Percentiles rank a stretch among this genome's conserved stretches.
phyloP scores from a whole-genome alignment of 257 asterid genomes.

The Nicotiana obtusifolia region DNA sequence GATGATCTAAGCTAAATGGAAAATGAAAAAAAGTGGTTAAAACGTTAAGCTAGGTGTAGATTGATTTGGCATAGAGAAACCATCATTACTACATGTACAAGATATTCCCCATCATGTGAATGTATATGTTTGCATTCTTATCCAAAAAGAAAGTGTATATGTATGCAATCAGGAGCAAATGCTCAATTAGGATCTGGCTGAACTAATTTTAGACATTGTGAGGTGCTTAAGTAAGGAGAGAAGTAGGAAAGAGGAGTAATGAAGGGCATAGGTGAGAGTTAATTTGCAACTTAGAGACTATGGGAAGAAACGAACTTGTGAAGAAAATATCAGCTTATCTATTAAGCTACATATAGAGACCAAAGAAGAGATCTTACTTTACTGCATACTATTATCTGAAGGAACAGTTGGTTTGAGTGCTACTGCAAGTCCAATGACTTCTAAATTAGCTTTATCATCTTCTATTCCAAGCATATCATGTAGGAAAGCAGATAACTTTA shows the following conservation, averaged over 20 bases:
- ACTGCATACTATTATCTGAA: slow-evolving; percentile 1
- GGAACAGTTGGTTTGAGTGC: background rate
- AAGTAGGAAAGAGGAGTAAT: background rate
- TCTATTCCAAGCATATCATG: background rate
- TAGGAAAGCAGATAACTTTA: background rate
- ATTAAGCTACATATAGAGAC: slow-evolving; percentile 2
- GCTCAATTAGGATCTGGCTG: background rate
- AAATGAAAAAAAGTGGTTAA: background rate
- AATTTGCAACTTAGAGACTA: background rate
- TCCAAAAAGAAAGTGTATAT: background rate
- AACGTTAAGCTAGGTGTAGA: background rate
- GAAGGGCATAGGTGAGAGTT: background rate
- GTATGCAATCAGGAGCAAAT: background rate
- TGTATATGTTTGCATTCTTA: background rate
- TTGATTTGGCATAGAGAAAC: background rate
- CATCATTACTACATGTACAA: background rate
- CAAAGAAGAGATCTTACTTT: background rate
- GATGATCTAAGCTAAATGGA: background rate
- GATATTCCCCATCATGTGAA: background rate
- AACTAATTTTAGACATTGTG: background rate
- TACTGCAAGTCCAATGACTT: background rate
- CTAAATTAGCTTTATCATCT: background rate
- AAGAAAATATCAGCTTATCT: background rate
- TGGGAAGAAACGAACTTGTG: background rate
- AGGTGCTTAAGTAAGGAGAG: background rate